These are phyloP conservation scores for Penicillium simplicissimum DNA, from an alignment of 495 filamentous ascomycete genomes.

Conservation along the genomic window DNA sequence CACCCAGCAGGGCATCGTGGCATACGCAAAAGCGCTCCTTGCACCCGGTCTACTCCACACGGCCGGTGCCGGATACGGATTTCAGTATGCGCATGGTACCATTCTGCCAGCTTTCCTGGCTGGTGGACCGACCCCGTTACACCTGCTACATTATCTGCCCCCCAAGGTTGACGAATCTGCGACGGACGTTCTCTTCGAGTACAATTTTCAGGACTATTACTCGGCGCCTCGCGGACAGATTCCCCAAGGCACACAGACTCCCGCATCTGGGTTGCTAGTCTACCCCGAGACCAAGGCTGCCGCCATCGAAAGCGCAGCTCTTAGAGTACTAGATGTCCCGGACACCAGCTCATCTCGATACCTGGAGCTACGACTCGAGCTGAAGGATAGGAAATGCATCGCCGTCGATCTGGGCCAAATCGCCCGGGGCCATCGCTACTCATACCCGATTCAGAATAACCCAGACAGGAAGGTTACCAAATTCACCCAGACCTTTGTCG, in stretches of 20 bases:
- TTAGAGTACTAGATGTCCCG: neutral
- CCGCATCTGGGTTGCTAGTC: neutral
- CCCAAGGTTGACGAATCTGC: constrained; percentile 12
- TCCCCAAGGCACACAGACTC: constrained; percentile 4
- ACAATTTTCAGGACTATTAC: constrained; percentile 32
- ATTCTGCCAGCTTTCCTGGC: constrained; percentile 30
- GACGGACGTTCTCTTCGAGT: constrained; percentile 28
- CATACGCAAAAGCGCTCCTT: constrained; percentile 25
- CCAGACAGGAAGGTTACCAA: neutral
- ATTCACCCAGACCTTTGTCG: neutral
- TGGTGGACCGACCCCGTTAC: constrained; percentile 16
- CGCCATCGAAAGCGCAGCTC: neutral
- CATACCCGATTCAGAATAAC: constrained; percentile 16
- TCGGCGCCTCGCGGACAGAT: constrained; percentile 27
- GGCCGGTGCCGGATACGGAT: constrained; percentile 27
- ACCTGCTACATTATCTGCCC: constrained; percentile 33
- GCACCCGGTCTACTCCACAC: constrained; percentile 18
- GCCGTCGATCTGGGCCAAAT: constrained; percentile 36
- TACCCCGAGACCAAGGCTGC: neutral
- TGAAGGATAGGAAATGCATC: constrained; percentile 16
- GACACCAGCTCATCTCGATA: neutral
- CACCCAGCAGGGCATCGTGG: constrained; percentile 21
- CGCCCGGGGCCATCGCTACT: constrained; percentile 32
- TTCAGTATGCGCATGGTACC: constrained; percentile 34
- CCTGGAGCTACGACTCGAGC: constrained; percentile 22